phyloP scores from a whole-genome alignment of 1,284 basidiomycete genomes.

The Schizopora paradoxa region DNA sequence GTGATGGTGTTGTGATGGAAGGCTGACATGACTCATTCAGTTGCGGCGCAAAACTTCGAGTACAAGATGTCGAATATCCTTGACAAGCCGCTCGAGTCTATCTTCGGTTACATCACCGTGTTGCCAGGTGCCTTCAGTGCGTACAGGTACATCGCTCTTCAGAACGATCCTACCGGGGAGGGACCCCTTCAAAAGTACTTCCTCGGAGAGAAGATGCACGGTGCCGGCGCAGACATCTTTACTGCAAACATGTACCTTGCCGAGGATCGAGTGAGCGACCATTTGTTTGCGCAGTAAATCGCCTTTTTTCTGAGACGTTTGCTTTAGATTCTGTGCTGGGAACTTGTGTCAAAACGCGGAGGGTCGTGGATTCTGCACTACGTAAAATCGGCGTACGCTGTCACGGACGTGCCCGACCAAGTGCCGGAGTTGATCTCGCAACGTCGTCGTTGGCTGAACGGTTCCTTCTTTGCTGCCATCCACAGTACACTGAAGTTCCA shows the following conservation, averaged over 20 bases:
- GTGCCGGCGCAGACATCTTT: conserved; percentile 83
- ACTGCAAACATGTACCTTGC: conserved; percentile 96
- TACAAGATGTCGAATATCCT: conserved; percentile 96
- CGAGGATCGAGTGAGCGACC: conserved; percentile 63
- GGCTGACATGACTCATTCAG: conserved; percentile 26
- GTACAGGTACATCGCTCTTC: conserved; percentile 86
- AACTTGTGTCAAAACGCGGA: conserved; percentile 84
- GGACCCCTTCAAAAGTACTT: conserved; percentile 94
- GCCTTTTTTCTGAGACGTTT: conserved; percentile 18
- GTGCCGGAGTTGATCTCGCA: conserved; percentile 90
- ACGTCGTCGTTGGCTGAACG: conserved; percentile 93
- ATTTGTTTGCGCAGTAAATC: conserved; percentile 1
- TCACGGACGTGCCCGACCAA: conserved; percentile 90
- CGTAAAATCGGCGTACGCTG: conserved; percentile 86
- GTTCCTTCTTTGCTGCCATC: conserved; percentile 93
- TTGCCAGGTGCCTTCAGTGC: conserved; percentile 92
- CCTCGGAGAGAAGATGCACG: conserved; percentile 89
- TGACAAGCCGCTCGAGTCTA: conserved; percentile 81
- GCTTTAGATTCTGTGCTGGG: conserved; percentile 89
- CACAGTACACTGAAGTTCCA: conserved; percentile 89
- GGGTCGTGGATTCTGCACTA: conserved; percentile 90
- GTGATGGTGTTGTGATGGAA: background rate
- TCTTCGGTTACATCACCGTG: conserved; percentile 92
- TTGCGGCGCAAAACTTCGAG: conserved; percentile 92
- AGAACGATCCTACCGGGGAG: conserved; percentile 78